Base-by-base conservation (phyloP, 768 basidiomycete species). In the Leucocoprinus leucothites region DNA sequence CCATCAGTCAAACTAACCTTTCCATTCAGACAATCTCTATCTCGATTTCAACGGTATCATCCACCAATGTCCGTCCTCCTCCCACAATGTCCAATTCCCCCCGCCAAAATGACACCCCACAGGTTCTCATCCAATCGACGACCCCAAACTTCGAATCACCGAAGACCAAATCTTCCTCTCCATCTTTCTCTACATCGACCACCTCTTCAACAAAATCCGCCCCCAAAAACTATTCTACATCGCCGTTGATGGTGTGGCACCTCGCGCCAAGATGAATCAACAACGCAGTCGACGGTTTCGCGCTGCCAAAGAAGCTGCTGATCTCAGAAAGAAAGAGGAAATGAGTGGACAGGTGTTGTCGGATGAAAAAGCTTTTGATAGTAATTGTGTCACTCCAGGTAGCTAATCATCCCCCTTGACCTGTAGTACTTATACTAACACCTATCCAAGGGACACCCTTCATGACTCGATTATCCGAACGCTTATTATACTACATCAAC, bases 221-320 rank as follows among this genome's bases (percentile, higher is more conserved):
- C 97, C 97, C 0, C 88, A 92, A 78, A 97, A 98, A 67, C 75
- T 97, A 13, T 98, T 98, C 70, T 98, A 97, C 71, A 95, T 99
- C 89, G 97, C 96, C 24, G 88, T 99, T 46, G 97, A 98, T 68
- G 96, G 96, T 45, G 95, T 98, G 13, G 96, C 96, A 0, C 96
- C 96, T 3, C 78, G 96, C 44, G 96, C 96, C 28, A 98, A 98
- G 81, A 97, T 98, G 96, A 98, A 98, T 67, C 96, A 98, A 71
- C 96, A 98, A 67, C 86, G 96, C n/a, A 87, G 89, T 67, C 79
- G 96, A 35, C 85, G 95, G 45, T 98, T 98, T 75, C 78, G 96
- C 53, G 94, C 95, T 0, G 95, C 95, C 7, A 93, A 89, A 71
- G 96, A 98, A 69, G 91, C 89, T 2, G 87, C 81, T 62, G 94